Evolutionary conservation across 495 filamentous ascomycete species (phyloP), one percentile per base, ranked within the genome.

Genomic region (Annulohypoxylon moriforme): DNA sequence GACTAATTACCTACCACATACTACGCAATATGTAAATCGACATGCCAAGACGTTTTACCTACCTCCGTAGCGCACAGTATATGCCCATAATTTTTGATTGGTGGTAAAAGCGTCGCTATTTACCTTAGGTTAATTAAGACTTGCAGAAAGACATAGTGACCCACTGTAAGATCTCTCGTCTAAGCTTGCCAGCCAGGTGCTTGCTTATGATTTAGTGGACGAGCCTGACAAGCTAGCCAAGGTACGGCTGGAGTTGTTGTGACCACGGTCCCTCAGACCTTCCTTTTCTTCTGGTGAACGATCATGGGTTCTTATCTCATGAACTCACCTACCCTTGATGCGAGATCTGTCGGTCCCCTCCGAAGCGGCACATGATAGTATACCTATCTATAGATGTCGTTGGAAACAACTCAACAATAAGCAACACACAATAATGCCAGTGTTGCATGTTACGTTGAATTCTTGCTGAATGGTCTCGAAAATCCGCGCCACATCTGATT

Each of bases 401-500:
- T 67, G 42, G 50, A 40, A 53, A 55, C 58, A 20, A 59, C 34
- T 59, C n/a, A 38, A 53, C 14, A 29, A 34, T 24, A 24, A 27
- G 13, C 14, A 16, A 16, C 4, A 31, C 36, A 57, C 31, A 42
- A 24, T 5, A 64, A n/a, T 50, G n/a, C 20, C 4, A 14, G 62
- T 56, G 44, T 52, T 40, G 59, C 29, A 73, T 68, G 70, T 52
- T 73, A 73, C 65, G 70, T 73, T 73, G 16, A 65, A 73, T 65
- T 60, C 44, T 16, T 40, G n/a, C 60, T n/a, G 24, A 61, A 14
- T 68, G 60, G 69, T 14, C 59, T 62, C 34, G 60, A 65, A 27
- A 65, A 68, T 60, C 55, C 47, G 65, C 65, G 67, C 60, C 60
- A 57, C 36, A 52, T 68, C 65, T 68, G 60, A 56, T 33, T 60